Evolutionary conservation across 2,329 filamentous ascomycete species (phyloP).

Genomic region (Juglanconis oblonga): DNA sequence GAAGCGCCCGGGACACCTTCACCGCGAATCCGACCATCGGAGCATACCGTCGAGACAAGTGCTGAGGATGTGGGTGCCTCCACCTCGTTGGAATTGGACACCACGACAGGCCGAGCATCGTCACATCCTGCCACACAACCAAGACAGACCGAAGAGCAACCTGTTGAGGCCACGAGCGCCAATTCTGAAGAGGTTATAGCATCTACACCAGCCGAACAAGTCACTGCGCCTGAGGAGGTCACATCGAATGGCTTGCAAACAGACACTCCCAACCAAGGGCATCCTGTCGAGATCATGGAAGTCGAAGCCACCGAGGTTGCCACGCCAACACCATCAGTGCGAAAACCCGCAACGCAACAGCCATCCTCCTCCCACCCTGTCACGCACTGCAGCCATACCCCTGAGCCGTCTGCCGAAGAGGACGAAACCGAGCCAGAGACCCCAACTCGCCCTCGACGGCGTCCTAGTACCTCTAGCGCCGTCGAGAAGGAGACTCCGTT

Average conservation of each 20-base stretch:
- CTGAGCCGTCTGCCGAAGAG: slow-evolving; percentile 5
- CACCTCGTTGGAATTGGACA: background rate
- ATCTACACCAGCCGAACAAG: background rate
- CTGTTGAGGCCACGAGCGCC: background rate
- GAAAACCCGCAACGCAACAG: background rate
- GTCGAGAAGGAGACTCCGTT: slow-evolving; percentile 20
- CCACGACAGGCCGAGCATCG: background rate
- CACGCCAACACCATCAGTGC: background rate
- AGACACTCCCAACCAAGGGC: background rate
- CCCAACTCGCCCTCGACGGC: slow-evolving; percentile 10
- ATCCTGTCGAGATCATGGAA: background rate
- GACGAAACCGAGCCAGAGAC: slow-evolving; percentile 16
- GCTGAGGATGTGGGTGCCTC: background rate
- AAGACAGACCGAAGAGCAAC: background rate
- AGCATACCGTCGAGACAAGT: background rate
- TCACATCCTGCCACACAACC: background rate
- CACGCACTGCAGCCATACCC: slow-evolving; percentile 1
- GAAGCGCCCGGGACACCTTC: slow-evolving; percentile 23
- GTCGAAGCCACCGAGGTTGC: background rate
- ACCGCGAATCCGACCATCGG: slow-evolving; percentile 17
- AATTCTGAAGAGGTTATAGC: background rate
- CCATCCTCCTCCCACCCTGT: background rate
- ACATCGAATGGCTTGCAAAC: background rate
- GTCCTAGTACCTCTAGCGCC: slow-evolving; percentile 8
- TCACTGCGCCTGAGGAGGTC: background rate